phyloP scores from a whole-genome alignment of 2,329 filamentous ascomycete genomes.

The Thielaviopsis punctulata region DNA sequence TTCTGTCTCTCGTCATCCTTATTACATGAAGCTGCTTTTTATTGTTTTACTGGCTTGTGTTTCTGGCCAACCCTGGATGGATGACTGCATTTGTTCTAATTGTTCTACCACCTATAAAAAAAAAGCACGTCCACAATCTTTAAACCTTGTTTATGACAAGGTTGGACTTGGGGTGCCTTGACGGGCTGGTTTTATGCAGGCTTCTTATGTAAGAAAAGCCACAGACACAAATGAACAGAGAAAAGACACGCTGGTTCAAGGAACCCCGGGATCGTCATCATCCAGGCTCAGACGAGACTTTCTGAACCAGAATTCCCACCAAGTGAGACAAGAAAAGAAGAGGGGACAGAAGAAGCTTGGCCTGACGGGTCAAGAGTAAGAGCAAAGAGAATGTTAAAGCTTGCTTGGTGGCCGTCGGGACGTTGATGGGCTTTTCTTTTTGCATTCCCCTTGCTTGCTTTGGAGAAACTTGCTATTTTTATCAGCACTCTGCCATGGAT shows the following conservation, averaged over 20 bases:
- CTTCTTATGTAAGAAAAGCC: neutral
- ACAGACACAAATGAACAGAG: neutral
- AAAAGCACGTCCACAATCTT: neutral
- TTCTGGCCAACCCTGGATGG: neutral
- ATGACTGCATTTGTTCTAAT: neutral
- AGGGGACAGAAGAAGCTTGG: neutral
- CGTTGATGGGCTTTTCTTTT: neutral
- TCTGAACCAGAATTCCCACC: neutral
- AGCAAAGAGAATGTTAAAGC: neutral
- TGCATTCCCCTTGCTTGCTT: neutral
- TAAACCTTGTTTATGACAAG: neutral
- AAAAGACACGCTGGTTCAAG: neutral
- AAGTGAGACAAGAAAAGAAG: neutral
- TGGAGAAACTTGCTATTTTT: neutral
- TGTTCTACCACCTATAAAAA: neutral
- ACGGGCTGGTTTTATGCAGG: neutral
- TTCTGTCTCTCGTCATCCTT: neutral
- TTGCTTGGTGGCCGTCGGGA: neutral
- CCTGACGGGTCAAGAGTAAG: neutral
- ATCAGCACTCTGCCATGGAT: too few relatives aligned
- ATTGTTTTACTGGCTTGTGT: neutral
- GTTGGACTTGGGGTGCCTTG: neutral
- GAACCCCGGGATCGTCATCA: neutral
- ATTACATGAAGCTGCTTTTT: neutral
- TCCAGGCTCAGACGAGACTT: neutral